phyloP scores from a whole-genome alignment of 1,284 basidiomycete species.

The Papiliotrema nemorosa region DNA sequence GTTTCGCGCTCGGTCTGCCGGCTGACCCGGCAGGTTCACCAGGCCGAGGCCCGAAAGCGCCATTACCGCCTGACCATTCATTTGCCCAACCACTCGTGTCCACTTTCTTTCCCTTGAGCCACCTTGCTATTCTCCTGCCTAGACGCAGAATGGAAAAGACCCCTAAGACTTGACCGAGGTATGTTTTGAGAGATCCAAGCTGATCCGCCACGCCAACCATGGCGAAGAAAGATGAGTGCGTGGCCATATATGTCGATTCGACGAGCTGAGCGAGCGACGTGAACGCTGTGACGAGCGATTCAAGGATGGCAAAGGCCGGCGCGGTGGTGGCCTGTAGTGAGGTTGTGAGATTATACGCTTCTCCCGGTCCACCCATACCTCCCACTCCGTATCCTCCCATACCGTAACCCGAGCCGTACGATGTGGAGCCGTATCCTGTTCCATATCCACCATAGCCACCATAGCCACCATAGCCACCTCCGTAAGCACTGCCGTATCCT shows the following conservation, averaged over 20 bases:
- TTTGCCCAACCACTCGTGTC: constrained; percentile 45
- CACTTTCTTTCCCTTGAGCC: constrained; percentile 53
- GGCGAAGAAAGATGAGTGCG: constrained; percentile 96
- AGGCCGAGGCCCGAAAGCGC: neutral
- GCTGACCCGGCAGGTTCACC: no score
- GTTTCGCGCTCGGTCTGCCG: constrained; percentile 74
- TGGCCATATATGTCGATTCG: constrained; percentile 97
- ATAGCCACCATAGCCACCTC: constrained; percentile 46
- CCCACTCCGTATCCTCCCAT: constrained; percentile 57
- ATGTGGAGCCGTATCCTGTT: constrained; percentile 10
- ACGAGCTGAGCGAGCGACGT: constrained; percentile 96
- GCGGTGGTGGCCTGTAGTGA: constrained; percentile 85
- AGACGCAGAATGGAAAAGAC: constrained; percentile 85
- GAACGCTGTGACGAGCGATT: constrained; percentile 94
- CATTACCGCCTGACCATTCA: constrained; percentile 27
- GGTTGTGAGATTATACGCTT: constrained; percentile 70
- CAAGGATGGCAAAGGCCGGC: constrained; percentile 87
- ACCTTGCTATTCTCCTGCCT: constrained; percentile 49
- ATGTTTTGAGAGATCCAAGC: constrained; percentile 83
- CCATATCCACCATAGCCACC: constrained; percentile 41
- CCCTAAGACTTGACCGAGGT: constrained; percentile 88
- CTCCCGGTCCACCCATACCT: constrained; percentile 51
- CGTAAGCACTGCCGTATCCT: constrained; percentile 50
- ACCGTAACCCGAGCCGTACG: constrained; percentile 25
- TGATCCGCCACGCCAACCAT: constrained; percentile 98